These are phyloP conservation scores for Colletotrichum filicis DNA, from an alignment of 2,329 filamentous ascomycete genomes.

Conservation along the genomic window DNA sequence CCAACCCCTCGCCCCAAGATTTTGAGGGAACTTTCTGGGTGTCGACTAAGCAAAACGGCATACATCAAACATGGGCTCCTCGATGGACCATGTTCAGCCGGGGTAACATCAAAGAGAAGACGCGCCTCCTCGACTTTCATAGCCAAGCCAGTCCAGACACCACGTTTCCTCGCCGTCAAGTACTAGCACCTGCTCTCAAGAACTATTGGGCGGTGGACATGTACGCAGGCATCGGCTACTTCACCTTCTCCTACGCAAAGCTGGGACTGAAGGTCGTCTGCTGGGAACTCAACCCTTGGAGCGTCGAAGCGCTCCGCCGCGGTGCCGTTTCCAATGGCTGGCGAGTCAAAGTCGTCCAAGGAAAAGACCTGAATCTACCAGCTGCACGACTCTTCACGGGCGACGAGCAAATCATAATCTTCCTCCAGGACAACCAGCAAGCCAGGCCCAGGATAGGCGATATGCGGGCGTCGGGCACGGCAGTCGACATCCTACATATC, in stretches of 20 bases:
- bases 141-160: not conserved
- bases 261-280: constrained; percentile 80
- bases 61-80: constrained; percentile 88
- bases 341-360: constrained; percentile 65
- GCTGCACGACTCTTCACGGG: constrained; percentile 52
- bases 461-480: constrained; percentile 44
- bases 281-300: constrained; percentile 93
- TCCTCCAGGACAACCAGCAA: constrained; percentile 74
- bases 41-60: constrained; percentile 79
- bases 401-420: constrained; percentile 70
- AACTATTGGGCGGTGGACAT: constrained; percentile 76
- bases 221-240: constrained; percentile 95
- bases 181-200: constrained; percentile 38
- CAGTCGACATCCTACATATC: constrained; percentile 63
- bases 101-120: constrained; percentile 91
- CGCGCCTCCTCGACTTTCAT: constrained; percentile 72
- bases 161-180: not conserved
- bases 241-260: constrained; percentile 83
- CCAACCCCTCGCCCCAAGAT: constrained; percentile 56
- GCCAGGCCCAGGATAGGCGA: constrained; percentile 57
- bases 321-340: constrained; percentile 79
- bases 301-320: constrained; percentile 81
- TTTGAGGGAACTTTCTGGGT: constrained; percentile 82
- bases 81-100: constrained; percentile 94
- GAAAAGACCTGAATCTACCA: constrained; percentile 49